These are phyloP conservation scores for Cicer chorassanicum DNA, from an alignment of 306 rosid genomes.

Conservation along the genomic window DNA sequence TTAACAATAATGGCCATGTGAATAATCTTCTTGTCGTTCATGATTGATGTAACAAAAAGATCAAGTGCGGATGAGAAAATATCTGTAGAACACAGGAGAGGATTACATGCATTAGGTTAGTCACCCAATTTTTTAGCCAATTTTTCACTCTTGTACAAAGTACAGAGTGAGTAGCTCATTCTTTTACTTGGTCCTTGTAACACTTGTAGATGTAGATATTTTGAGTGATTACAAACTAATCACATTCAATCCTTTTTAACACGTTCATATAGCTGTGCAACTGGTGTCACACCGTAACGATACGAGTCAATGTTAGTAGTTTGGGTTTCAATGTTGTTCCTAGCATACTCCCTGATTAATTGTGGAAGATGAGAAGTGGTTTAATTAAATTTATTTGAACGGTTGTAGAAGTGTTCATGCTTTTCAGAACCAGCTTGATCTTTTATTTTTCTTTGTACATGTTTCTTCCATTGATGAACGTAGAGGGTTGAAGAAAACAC, in stretches of 20 bases:
- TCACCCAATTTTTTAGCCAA: slow-evolving; percentile 16
- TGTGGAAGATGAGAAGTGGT: slow-evolving; percentile 12
- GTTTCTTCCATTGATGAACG: slow-evolving; percentile 10
- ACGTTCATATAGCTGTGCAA: slow-evolving; percentile 5
- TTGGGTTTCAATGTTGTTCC: slow-evolving; percentile 11
- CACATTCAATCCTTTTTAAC: slow-evolving; percentile 38
- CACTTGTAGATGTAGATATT: slow-evolving; percentile 28
- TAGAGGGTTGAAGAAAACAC: not conserved
- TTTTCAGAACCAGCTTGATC: not conserved
- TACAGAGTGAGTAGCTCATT: slow-evolving; percentile 41
- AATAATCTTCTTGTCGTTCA: slow-evolving; percentile 70
- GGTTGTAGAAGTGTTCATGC: not conserved
- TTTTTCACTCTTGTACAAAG: slow-evolving; percentile 33
- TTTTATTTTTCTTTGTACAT: not conserved
- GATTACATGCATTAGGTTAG: slow-evolving; percentile 45
- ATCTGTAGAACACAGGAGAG: slow-evolving; percentile 14
- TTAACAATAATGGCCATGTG: slow-evolving; percentile 57
- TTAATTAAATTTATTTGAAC: not conserved
- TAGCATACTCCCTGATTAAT: not conserved
- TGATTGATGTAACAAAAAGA: slow-evolving; percentile 39
- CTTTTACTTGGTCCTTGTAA: slow-evolving; percentile 45
- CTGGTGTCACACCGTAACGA: slow-evolving; percentile 13
- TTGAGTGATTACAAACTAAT: slow-evolving; percentile 33
- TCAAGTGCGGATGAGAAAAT: not conserved
- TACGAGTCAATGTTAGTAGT: not conserved